Evolutionary conservation across 2,329 filamentous ascomycete genomes (phyloP), one percentile per base, ranked within the genome.

Genomic region (Elsinoe perseae): DNA sequence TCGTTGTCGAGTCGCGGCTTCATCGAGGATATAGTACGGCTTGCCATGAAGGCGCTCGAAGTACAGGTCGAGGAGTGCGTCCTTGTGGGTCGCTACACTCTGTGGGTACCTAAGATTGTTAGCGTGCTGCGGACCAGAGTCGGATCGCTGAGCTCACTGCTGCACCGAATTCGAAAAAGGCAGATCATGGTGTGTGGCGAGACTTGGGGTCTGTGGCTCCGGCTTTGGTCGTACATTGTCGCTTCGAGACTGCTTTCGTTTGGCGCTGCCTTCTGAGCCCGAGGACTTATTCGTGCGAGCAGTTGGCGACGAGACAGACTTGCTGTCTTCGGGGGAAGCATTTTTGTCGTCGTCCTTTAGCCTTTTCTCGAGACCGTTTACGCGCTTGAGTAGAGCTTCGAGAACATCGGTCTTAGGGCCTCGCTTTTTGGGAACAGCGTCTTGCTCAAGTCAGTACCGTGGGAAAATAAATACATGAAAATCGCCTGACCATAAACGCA

Each of bases 401-500:
- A 95, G 75, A 3, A 95, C 87, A 68, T 95, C 89, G 25, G 89
- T 95, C 72, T 95, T 95, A 2, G 89, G 89, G 0, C 89, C 89
- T 68, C 89, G 80, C 70, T 95, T 95, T 73, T 95, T 95, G 0
- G 89, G 89, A 16, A 93, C 82, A 23, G 89, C 89, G 75, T 95
- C 89, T 91, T 50, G 25, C 48, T 63, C 36, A 12, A 46, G 43
- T 57, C 10, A 59, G 48, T 38, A 40, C 18, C 14, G 4, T 9
- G 12, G 20, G 23, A 8, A 27, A 10, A 16, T 10, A 40, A 21
- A 34, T 18, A 16, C 12, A 30, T 14, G 18, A 30, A 6, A 50
- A 20, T 25, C 14, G 36, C 69, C 80, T 62, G 77, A 95, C 89
- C 89, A 71, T 95, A 95, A 58, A 95, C 79, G 73, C 89, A 95